A percentile compares a stretch with the other conserved stretches of the same genome.
phyloP scores from a whole-genome alignment of 148 eudicot species.

The Spergularia marina region DNA sequence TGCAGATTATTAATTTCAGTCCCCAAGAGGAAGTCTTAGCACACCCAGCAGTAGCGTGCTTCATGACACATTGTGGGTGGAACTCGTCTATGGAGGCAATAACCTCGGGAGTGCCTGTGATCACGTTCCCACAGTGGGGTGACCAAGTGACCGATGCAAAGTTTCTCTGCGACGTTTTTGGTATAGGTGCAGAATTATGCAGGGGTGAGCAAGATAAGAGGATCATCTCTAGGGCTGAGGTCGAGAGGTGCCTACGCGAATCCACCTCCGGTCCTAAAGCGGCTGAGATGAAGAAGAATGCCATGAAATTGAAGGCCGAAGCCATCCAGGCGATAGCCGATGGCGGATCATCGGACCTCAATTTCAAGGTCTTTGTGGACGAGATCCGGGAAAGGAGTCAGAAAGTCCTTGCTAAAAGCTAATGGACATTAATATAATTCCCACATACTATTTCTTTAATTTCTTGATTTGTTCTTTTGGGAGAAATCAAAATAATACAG shows the following conservation, averaged over 20 bases:
- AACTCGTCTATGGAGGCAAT: conserved; percentile 77
- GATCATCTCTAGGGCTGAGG: conserved; percentile 48
- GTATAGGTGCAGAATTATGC: conserved; percentile 51
- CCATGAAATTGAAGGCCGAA: conserved; percentile 49
- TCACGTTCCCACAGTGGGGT: conserved; percentile 84
- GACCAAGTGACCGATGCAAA: conserved; percentile 85
- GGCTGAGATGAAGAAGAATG: conserved; percentile 51
- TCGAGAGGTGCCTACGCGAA: conserved; percentile 50
- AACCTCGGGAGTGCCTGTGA: conserved; percentile 62
- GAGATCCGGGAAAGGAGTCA: conserved; percentile 40
- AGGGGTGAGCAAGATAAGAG: conserved; percentile 58
- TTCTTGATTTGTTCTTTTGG: conserved; percentile 1
- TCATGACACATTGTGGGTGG: conserved; percentile 92
- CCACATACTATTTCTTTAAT: conserved; percentile 10
- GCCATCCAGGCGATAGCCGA: conserved; percentile 57
- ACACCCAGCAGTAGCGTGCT: conserved; percentile 68
- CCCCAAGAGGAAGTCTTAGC: conserved; percentile 73
- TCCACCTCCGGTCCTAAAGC: conserved; percentile 48
- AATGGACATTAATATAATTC: conserved; percentile 5
- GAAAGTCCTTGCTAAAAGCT: conserved; percentile 15
- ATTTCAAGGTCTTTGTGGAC: conserved; percentile 52
- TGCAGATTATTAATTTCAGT: conserved; percentile 52
- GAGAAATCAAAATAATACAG: not conserved
- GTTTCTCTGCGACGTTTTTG: conserved; percentile 61
- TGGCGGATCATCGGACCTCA: conserved; percentile 64